These are phyloP conservation scores for Curvularia sp. DNA, from an alignment of 2,329 filamentous ascomycete species.

Conservation along the genomic window DNA sequence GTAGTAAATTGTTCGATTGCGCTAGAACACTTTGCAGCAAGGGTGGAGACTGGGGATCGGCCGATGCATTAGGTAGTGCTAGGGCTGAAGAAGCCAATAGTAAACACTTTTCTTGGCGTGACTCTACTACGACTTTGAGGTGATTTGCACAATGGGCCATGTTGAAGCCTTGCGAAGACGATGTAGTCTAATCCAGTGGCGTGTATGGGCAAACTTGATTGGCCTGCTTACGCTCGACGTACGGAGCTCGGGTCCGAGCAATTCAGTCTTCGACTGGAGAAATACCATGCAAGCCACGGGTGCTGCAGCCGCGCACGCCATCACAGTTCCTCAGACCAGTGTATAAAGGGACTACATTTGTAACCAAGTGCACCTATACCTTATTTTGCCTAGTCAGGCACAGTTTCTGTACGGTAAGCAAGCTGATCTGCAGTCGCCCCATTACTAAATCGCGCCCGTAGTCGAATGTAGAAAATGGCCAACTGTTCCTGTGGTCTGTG, in stretches of 20 bases:
- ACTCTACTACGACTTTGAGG: not conserved
- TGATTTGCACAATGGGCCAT: not conserved
- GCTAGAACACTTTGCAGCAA: not conserved
- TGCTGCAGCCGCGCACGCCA: not conserved
- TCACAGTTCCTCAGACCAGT: not conserved
- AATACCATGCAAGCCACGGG: not conserved
- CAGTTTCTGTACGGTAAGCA: not conserved
- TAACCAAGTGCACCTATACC: not conserved
- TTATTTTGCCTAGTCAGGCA: conserved; percentile 2
- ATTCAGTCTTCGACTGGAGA: not conserved
- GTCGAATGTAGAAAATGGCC: not conserved
- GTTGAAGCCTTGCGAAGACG: not conserved
- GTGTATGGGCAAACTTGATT: not conserved
- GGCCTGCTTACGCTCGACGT: not conserved
- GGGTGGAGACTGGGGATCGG: not conserved
- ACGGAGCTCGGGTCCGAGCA: conserved; percentile 1
- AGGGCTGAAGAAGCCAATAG: not conserved
- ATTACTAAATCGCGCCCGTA: not conserved
- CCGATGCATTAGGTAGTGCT: conserved; percentile 2
- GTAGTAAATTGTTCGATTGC: not conserved
- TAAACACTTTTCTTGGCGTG: not conserved
- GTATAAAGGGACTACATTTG: not conserved
- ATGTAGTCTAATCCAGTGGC: not conserved
- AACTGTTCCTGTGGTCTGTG: not conserved
- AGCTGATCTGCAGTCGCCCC: not conserved